Evolutionary conservation across 2,329 filamentous ascomycete species (phyloP).

Genomic region (Sporothrix luriei): DNA sequence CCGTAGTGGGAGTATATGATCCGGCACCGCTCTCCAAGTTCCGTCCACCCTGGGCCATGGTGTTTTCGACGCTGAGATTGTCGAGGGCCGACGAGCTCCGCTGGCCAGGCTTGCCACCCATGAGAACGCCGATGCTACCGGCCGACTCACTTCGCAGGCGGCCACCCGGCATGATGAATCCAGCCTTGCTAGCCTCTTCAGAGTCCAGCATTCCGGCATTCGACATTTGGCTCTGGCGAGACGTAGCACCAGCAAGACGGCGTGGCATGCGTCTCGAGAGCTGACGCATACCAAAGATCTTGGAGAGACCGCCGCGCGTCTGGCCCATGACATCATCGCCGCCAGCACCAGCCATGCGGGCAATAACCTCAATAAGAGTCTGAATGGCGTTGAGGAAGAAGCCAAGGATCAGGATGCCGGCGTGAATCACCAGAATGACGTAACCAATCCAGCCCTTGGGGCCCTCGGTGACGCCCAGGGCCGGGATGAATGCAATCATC

Average conservation of each 20-base stretch:
- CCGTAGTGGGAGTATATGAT: constrained; percentile 72
- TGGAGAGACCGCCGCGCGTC: constrained; percentile 79
- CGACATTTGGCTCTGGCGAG: constrained; percentile 79
- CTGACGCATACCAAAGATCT: constrained; percentile 90
- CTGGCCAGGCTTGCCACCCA: constrained; percentile 48
- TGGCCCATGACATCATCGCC: constrained; percentile 70
- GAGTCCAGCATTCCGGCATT: constrained; percentile 76
- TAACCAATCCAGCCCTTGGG: constrained; percentile 96
- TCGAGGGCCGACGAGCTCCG: constrained; percentile 61
- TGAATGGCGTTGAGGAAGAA: constrained; percentile 93
- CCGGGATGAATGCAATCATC: constrained; percentile 82
- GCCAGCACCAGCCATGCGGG: constrained; percentile 79
- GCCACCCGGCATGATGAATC: constrained; percentile 57
- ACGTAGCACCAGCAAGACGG: constrained; percentile 57
- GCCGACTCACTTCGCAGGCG: constrained; percentile 64
- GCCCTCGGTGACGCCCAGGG: constrained; percentile 74
- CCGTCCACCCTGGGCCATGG: constrained; percentile 49
- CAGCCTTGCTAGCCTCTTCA: constrained; percentile 66
- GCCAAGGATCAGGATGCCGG: constrained; percentile 79
- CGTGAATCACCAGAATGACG: constrained; percentile 83
- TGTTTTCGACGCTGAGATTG: constrained; percentile 51
- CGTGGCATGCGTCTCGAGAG: constrained; percentile 72
- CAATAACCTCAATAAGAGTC: constrained; percentile 84
- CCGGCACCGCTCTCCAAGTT: constrained; percentile 62
- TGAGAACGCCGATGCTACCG: constrained; percentile 58